A percentile compares a stretch with the other conserved stretches of the same genome.
Conservation (phyloP, 2,329 filamentous ascomycete genomes). For the Diaporthe humulicola region DNA sequence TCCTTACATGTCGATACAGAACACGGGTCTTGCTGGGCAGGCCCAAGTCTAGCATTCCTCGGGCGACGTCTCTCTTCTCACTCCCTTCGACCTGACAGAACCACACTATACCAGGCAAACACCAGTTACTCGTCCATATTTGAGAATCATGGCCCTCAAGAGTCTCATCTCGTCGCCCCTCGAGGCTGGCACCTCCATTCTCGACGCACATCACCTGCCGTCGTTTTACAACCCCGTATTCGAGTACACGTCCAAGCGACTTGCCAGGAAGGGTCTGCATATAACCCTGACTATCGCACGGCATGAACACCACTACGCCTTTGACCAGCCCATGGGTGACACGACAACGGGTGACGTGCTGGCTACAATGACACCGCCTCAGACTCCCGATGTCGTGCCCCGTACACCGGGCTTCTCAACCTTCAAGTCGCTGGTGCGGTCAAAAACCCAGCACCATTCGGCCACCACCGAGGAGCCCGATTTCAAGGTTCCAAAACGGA, state of each 20-base stretch:
- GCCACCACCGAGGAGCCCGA: constrained; percentile 44
- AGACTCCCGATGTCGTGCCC: constrained; percentile 42
- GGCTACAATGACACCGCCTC: constrained; percentile 37
- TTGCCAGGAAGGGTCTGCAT: constrained; percentile 68
- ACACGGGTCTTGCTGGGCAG: constrained; percentile 34
- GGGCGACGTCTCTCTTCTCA: neutral
- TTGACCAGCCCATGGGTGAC: constrained; percentile 41
- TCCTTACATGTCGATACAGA: constrained; percentile 1
- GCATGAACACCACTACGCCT: constrained; percentile 69
- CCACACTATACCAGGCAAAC: neutral
- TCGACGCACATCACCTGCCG: constrained; percentile 70
- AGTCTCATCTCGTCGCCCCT: constrained; percentile 72
- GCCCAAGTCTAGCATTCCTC: constrained; percentile 25
- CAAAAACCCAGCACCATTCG: constrained; percentile 51
- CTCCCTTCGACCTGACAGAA: neutral
- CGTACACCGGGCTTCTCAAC: constrained; percentile 47
- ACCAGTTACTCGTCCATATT: neutral
- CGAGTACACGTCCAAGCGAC: constrained; percentile 68
- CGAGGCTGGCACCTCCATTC: constrained; percentile 72
- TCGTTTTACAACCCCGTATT: constrained; percentile 66
- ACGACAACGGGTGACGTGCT: neutral
- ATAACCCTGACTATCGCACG: constrained; percentile 70
- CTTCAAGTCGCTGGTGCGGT: constrained; percentile 56
- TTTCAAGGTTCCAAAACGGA: constrained; percentile 42
- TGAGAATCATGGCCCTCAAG: constrained; percentile 61